Evolutionary conservation across 257 asterid genomes (phyloP), one percentile per base, ranked within the genome.

Genomic region (Scutellaria galericulata): DNA sequence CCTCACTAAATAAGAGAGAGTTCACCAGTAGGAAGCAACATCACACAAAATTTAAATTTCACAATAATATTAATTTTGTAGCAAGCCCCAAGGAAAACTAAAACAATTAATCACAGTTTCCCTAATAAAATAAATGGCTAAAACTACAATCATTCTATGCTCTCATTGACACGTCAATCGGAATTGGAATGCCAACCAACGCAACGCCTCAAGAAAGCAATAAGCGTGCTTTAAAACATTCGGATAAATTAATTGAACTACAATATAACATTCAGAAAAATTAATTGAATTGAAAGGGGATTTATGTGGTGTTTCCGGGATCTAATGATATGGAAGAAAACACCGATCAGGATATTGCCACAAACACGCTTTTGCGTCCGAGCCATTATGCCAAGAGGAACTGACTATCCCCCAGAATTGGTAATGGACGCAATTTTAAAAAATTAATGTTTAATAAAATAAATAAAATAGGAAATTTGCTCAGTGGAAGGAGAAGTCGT

Each of bases 241-340:
- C 27, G 2, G 27, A 24, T 24, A 24, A 24, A 24, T 18, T 1
- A 24, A 37, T 1, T 1, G 11, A 7, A 9, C 4, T 54, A 0
- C 3, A 48, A 18, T 0, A 9, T 18, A 18, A 18, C 18, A 24
- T 24, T 24, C 27, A 24, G 27, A 24, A 1, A 24, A 24, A 24
- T 18, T 1, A 24, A 37, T 1, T 1, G 11, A 7, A 9, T 7
- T 54, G 1, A 6, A 48, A 18, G 0, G 6, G 27, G 3, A 80
- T 90, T 0, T 88, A 8, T 8, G 96, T 71, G 93, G 97, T 82
- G 83, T 90, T 90, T 90, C 93, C 96, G 79, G 90, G 94, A 84
- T 90, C 53, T 56, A 78, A 85, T 81, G 92, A 74, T 88, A 90
- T 54, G 2, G 54, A 72, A 42, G 3, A 37, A 41, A 50, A 78